A percentile compares a stretch with the other conserved stretches of the same genome.
Evolutionary conservation across 306 rosid genomes (phyloP).

Genomic region (Benincasa hispida): DNA sequence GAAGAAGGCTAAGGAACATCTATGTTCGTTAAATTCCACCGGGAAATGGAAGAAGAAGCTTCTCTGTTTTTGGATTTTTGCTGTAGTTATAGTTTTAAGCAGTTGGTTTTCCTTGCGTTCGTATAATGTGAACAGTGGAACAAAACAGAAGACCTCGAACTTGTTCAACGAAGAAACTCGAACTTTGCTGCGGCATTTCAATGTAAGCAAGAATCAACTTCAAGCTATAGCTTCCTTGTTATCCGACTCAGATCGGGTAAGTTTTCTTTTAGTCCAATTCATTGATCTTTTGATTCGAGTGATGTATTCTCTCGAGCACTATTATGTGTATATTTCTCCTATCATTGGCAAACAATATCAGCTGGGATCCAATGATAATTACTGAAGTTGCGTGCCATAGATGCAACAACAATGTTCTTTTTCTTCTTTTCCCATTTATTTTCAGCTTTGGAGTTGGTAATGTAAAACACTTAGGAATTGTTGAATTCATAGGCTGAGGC

Average conservation of each 20-base stretch:
- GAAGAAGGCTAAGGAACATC: slow-evolving; percentile 49
- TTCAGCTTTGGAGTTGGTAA: neutral
- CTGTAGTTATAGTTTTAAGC: slow-evolving; percentile 26
- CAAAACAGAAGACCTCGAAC: slow-evolving; percentile 22
- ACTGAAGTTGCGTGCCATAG: slow-evolving; percentile 3
- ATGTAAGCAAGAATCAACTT: slow-evolving; percentile 61
- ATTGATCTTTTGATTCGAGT: neutral
- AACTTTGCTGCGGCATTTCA: slow-evolving; percentile 46
- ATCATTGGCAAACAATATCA: neutral
- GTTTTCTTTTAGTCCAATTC: neutral
- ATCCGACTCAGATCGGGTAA: slow-evolving; percentile 80
- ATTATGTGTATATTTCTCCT: neutral
- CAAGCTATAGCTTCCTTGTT: slow-evolving; percentile 47
- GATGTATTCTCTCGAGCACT: neutral
- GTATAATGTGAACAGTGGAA: slow-evolving; percentile 17
- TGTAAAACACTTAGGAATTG: neutral
- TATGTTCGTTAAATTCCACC: slow-evolving; percentile 33
- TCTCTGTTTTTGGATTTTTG: slow-evolving; percentile 35
- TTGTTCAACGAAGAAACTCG: slow-evolving; percentile 36
- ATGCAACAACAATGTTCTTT: slow-evolving; percentile 6
- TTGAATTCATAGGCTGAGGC: neutral
- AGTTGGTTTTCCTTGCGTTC: slow-evolving; percentile 34
- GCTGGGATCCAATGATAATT: neutral
- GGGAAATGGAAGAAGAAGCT: slow-evolving; percentile 35
- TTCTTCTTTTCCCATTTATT: neutral